Percentiles rank a stretch among this genome's conserved stretches.
Evolutionary conservation across 140 eudicot species (phyloP).

Genomic region (Cichorium intybus): DNA sequence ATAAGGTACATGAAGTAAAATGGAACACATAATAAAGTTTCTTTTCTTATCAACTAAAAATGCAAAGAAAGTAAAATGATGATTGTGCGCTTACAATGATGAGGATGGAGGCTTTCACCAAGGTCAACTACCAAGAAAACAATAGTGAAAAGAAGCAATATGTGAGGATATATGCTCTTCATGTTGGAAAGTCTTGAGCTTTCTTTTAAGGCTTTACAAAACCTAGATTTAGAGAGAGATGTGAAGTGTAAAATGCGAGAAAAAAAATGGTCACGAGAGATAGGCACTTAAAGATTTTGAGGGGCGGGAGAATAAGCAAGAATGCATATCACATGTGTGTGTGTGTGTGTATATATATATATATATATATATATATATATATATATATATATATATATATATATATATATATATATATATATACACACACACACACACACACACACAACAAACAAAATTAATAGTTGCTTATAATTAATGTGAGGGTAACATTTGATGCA

Average conservation of each 20-base stretch:
- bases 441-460: constrained; percentile 11
- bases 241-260: neutral
- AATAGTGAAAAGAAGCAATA: constrained; percentile 28
- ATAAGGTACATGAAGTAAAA: neutral
- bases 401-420: neutral
- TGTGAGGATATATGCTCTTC: constrained; percentile 28
- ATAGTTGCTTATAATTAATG: constrained; percentile 34
- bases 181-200: constrained; percentile 10
- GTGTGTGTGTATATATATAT: constrained; percentile 14
- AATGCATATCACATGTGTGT: constrained; percentile 18
- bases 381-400: too few relatives aligned
- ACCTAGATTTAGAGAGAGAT: neutral
- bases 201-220: constrained; percentile 11
- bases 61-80: neutral
- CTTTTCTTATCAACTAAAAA: neutral
- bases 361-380: neutral
- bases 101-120: constrained; percentile 55
- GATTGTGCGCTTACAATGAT: constrained; percentile 47
- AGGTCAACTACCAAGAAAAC: constrained; percentile 41
- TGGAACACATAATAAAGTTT: neutral
- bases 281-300: neutral
- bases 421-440: too few relatives aligned
- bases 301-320: constrained; percentile 22
- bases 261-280: constrained; percentile 10
- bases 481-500: constrained; percentile 51